phyloP scores from a whole-genome alignment of 345 rosid species.

The Angophora floribunda region DNA sequence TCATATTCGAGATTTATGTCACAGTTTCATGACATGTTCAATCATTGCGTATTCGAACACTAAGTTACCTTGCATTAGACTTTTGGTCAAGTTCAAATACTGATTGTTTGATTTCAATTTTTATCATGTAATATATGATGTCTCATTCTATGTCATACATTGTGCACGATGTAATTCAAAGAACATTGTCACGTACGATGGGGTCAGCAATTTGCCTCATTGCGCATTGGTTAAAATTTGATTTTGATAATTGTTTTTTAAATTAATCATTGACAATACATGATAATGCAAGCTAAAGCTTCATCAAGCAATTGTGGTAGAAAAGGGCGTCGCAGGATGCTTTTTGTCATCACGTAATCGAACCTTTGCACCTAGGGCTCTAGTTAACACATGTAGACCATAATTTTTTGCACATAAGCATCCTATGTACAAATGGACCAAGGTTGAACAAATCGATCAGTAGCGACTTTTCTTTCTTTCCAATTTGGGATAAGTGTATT shows the following conservation, averaged over 20 bases:
- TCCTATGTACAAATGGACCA: neutral
- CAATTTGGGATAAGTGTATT: too few species aligned
- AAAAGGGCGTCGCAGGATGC: neutral
- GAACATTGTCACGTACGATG: neutral
- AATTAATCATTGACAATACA: neutral
- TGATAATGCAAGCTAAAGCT: neutral
- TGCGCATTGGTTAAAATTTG: accelerated
- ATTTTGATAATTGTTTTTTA: neutral
- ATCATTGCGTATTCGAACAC: neutral
- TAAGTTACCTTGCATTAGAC: neutral
- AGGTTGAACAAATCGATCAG: neutral
- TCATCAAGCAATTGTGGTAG: neutral
- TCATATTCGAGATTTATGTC: too few species aligned
- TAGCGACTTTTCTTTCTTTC: neutral
- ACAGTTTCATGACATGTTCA: neutral
- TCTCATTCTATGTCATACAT: neutral
- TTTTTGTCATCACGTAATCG: neutral
- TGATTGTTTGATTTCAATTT: neutral
- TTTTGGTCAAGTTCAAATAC: neutral
- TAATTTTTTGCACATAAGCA: neutral
- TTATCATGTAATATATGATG: neutral
- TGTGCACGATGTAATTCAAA: neutral
- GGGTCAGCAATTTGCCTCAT: neutral
- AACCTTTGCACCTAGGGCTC: neutral
- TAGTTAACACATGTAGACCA: neutral